Evolutionary conservation across 805 yeast genomes (phyloP).

Genomic region (Nakazawaea ishiwadae): DNA sequence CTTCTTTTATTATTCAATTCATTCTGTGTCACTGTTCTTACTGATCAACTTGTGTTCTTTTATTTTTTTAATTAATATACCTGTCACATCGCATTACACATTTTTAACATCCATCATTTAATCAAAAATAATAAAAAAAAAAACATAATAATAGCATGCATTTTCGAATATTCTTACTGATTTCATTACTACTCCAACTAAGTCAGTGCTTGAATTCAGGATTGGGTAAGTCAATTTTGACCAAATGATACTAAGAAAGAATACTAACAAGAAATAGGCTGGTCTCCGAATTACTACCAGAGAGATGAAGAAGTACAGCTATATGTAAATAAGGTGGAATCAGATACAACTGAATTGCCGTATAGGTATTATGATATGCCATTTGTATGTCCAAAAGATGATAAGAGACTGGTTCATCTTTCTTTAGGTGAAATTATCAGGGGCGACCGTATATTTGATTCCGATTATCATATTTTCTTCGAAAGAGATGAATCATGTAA

Average conservation of each 20-base stretch:
- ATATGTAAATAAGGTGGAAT: slow-evolving; percentile 71
- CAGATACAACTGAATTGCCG: slow-evolving; percentile 74
- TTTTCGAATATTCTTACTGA: too few relatives aligned
- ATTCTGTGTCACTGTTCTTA: too few relatives aligned
- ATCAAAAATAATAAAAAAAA: too few relatives aligned
- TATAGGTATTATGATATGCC: slow-evolving; percentile 73
- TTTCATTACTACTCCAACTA: too few relatives aligned
- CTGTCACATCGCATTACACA: too few relatives aligned
- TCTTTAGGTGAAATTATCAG: slow-evolving; percentile 73
- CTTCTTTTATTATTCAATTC: too few relatives aligned
- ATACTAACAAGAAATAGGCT: slow-evolving; percentile 12
- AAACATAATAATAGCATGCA: too few relatives aligned
- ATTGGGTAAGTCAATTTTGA: too few relatives aligned
- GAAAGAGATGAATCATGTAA: slow-evolving; percentile 64
- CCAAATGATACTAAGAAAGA: background rate
- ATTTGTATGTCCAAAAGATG: slow-evolving; percentile 62
- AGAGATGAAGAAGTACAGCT: slow-evolving; percentile 62
- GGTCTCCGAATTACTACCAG: slow-evolving; percentile 34
- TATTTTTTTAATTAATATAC: too few relatives aligned
- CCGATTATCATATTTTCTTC: slow-evolving; percentile 62
- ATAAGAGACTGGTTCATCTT: slow-evolving; percentile 56
- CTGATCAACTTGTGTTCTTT: too few relatives aligned
- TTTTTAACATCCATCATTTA: too few relatives aligned
- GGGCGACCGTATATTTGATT: slow-evolving; percentile 77
- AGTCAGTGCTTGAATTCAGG: too few relatives aligned